Evolutionary conservation across 129 eudicot genomes (phyloP), one percentile per base, ranked within the genome.

Genomic region (Dittrichia graveolens): DNA sequence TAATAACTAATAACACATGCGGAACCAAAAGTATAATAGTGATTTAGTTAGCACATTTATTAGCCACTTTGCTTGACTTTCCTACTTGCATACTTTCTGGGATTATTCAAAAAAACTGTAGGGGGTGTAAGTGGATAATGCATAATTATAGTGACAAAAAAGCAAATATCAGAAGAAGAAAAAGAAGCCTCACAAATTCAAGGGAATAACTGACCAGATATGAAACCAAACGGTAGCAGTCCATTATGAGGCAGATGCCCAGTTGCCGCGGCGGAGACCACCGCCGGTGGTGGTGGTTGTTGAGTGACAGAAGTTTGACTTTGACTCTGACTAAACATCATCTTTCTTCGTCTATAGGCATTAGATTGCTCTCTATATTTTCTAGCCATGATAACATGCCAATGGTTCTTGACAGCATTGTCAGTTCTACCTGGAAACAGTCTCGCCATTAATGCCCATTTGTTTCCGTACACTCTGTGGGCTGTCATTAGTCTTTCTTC

Each of bases 351-450:
- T 68, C 71, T 60, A 16, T 49, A 77, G 38, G 71, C 81, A 69
- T 60, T 77, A 47, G 81, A 77, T 45, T 77, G 81, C 45, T 85
- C 91, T 65, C 95, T 82, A 71, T 73, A 70, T 24, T 78, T 80
- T 69, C 97, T 85, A 31, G 97, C 97, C 95, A 83, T 88, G 5
- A 91, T 82, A 43, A 91, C 97, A 78, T 91, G 97, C 95, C 95
- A 91, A 60, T 88, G 97, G 68, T 91, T 91, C 82, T 91, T 91
- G 10, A 91, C 87, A 0, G 95, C 95, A 72, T 91, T 91, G 48
- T 91, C 97, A 24, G 97, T 91, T 64, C 97, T 83, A 13, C 97
- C 97, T 6, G 95, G 97, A 65, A 91, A 88, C 0, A 91, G 81
- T 70, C 81, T 83, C 0, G 97, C 83, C 54, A 91, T 84, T 56